Conservation (phyloP, 495 filamentous ascomycete genomes). For the Choiromyces venosus region DNA sequence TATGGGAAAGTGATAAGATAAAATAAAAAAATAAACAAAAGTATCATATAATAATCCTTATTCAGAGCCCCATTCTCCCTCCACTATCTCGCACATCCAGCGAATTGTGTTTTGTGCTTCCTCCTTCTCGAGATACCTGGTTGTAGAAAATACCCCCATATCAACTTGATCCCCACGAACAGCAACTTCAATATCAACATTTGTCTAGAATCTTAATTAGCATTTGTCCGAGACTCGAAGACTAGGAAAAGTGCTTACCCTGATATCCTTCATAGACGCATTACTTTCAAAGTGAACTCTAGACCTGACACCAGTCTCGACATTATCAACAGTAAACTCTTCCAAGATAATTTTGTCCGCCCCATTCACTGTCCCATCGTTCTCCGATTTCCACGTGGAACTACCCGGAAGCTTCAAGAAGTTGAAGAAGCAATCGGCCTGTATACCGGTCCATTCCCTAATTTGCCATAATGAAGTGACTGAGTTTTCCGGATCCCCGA, state of each 20-base stretch:
- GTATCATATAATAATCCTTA: background rate
- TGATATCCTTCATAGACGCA: conserved; percentile 25
- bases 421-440: conserved; percentile 47
- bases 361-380: background rate
- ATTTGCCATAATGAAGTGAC: conserved; percentile 46
- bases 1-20: background rate
- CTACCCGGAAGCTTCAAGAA: conserved; percentile 39
- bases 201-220: conserved; percentile 37
- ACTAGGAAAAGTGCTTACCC: conserved; percentile 11
- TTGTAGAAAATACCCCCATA: conserved; percentile 44
- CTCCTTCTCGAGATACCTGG: conserved; percentile 30
- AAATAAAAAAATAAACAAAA: background rate
- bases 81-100: conserved; percentile 33
- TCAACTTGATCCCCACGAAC: conserved; percentile 38
- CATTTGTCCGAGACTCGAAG: background rate
- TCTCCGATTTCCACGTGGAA: background rate
- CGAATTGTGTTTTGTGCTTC: conserved; percentile 26
- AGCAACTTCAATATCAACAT: conserved; percentile 45
- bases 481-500: conserved; percentile 45
- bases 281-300: conserved; percentile 18
- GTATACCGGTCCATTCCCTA: conserved; percentile 48
- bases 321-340: conserved; percentile 7
- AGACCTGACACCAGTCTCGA: conserved; percentile 10
- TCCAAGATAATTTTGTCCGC: conserved; percentile 12
- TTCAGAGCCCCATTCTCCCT: background rate